Base-by-base conservation (phyloP, 164 flowering plant genomes). In the Malania oleifera region DNA sequence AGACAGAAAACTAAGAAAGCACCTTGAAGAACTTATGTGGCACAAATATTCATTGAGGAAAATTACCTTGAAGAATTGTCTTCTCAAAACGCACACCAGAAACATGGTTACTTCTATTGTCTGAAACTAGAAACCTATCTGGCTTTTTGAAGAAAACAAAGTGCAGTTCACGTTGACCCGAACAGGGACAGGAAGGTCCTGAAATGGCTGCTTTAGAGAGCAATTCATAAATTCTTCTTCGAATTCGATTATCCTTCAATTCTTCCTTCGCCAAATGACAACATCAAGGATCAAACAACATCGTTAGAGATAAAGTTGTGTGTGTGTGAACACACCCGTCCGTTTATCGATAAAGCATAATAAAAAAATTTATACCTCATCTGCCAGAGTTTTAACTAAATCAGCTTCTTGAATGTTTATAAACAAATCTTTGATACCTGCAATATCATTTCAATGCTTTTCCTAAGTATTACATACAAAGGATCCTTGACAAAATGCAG, bases 81-180 rank as follows among this genome's bases (percentile, higher is more conserved):
- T 84, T 83, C 85, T 93, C 99, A 50, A 85, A 72, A 59, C 57
- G 75, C 57, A 90, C 81, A 31, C 88, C 82, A 47, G 70, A 57
- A 63, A 90, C 80, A 61, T 79, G 77, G 54, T 76, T 76, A 40
- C 47, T 65, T 54, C 62, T 59, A 18, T 75, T 67, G 59, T 73
- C 70, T 41, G 91, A 85, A 14, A 64, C 80, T n/a, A 88, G 61
- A 74, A 93, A 88, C 31, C 59, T 67, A 24, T 76, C 87, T 41
- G 99, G 96, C 61, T 77, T 80, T 60, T 79, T 75, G 61, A 88
- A 90, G 78, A 93, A 93, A 41, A 85, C 75, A 69, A 93, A 93
- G 66, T 88, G 93, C 55, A 93, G 91, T 66, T 91, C 97, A 5
- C 80, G 76, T 62, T 83, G 83, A 74, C 79, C 77, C 7, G 81